Evolutionary conservation across 1,284 basidiomycete genomes (phyloP).

Genomic region (Coniophora puteana): DNA sequence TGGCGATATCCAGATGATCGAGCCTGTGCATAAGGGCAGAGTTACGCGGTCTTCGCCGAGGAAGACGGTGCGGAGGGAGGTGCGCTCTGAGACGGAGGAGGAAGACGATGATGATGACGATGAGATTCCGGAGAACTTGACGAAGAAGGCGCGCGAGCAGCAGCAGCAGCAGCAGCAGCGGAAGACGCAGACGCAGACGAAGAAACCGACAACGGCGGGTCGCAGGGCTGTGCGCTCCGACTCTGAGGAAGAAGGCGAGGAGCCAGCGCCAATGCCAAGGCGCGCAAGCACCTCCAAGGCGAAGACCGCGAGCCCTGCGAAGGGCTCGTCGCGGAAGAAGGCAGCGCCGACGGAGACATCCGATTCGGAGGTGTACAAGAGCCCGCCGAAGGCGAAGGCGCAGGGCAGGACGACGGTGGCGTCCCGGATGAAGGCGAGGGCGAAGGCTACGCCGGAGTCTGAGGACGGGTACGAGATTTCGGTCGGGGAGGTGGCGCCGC

Average conservation of each 20-base stretch:
- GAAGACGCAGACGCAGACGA: neutral
- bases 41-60: too few species aligned
- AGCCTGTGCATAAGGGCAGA: too few species aligned
- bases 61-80: neutral
- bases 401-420: slow-evolving; percentile 20
- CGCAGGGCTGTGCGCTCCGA: neutral
- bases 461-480: neutral
- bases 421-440: slow-evolving; percentile 25
- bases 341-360: neutral
- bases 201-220: neutral
- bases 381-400: neutral
- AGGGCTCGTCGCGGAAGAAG: neutral
- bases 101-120: slow-evolving; percentile 4
- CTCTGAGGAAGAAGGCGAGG: neutral
- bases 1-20: too few species aligned
- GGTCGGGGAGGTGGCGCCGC: slow-evolving; percentile 5
- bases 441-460: slow-evolving; percentile 11
- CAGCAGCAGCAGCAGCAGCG: too few species aligned
- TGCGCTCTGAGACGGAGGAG: slow-evolving; percentile 1
- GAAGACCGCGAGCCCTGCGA: neutral
- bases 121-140: neutral
- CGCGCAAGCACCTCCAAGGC: neutral
- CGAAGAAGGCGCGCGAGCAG: too few species aligned
- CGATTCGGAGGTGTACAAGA: neutral
- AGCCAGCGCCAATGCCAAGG: neutral